Evolutionary conservation across 306 rosid genomes (phyloP).

Genomic region (Fagus sylvatica): DNA sequence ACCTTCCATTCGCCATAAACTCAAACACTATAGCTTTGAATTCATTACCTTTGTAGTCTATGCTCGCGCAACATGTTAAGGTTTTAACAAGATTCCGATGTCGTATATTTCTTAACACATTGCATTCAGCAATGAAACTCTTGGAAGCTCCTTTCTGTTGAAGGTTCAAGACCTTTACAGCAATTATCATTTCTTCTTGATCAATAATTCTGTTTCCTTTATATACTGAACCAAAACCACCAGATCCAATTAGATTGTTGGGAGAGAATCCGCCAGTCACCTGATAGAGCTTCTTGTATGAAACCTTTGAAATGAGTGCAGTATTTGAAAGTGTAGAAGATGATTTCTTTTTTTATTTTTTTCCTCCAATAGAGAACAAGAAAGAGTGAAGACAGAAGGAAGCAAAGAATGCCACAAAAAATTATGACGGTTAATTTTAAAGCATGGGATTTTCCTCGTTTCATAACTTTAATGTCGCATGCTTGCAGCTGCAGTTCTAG

Average conservation of each 20-base stretch:
- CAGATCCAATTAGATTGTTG: constrained; percentile 13
- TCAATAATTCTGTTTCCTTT: too few species aligned
- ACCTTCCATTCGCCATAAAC: constrained; percentile 33
- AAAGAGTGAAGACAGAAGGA: not conserved
- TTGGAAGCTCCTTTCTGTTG: constrained; percentile 24
- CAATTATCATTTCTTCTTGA: too few species aligned
- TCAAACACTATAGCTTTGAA: constrained; percentile 37
- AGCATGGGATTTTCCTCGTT: constrained; percentile 12
- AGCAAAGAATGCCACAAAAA: constrained; percentile 11
- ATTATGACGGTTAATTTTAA: constrained; percentile 3
- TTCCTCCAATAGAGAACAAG: not conserved
- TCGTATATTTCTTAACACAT: constrained; percentile 18
- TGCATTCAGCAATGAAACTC: constrained; percentile 28
- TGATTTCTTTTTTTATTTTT: constrained; percentile 1
- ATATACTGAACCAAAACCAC: constrained; percentile 25
- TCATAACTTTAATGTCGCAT: constrained; percentile 15
- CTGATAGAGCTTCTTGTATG: constrained; percentile 16
- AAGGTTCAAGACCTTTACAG: too few species aligned
- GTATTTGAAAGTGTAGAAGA: not conserved
- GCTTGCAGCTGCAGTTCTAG: not conserved
- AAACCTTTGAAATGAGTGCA: constrained; percentile 7
- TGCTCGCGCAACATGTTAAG: constrained; percentile 32
- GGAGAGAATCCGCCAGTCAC: constrained; percentile 24
- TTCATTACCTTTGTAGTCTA: constrained; percentile 28
- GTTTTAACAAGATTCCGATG: constrained; percentile 31